Conservation (phyloP, 805 yeast genomes). For the Allodekkera sacchari region DNA sequence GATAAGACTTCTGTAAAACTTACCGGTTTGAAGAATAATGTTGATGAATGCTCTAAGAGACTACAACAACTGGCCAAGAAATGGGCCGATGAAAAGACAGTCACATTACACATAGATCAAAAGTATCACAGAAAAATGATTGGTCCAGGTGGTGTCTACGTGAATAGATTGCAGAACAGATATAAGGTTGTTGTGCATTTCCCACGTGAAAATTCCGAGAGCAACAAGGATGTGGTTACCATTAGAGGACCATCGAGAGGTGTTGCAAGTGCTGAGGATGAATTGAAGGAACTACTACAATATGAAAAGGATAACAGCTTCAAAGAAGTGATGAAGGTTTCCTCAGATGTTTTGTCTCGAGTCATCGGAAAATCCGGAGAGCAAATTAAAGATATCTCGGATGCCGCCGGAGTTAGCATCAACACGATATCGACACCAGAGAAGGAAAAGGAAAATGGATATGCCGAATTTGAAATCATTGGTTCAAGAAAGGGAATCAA, state of each 20-base stretch:
- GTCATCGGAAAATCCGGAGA: conserved; percentile 90
- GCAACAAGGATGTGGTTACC: conserved; percentile 51
- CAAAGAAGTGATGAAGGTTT: conserved; percentile 54
- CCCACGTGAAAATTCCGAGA: conserved; percentile 44
- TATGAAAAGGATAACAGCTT: conserved; percentile 85
- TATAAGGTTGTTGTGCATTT: conserved; percentile 76
- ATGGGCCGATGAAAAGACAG: conserved; percentile 75
- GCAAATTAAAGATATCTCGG: conserved; percentile 70
- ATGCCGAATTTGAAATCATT: conserved; percentile 56
- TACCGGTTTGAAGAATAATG: conserved; percentile 73
- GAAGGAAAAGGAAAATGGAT: conserved; percentile 39
- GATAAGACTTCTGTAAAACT: conserved; percentile 38
- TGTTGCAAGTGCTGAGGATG: conserved; percentile 75
- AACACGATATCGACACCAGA: conserved; percentile 33
- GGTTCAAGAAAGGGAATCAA: conserved; percentile 74
- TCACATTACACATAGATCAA: conserved; percentile 59
- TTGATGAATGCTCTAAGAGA: conserved; percentile 57
- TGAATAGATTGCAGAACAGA: conserved; percentile 78
- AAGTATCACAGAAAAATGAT: conserved; percentile 75
- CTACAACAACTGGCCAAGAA: conserved; percentile 54
- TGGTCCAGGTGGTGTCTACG: conserved; percentile 77
- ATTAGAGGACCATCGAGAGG: conserved; percentile 89
- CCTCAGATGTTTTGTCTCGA: conserved; percentile 67
- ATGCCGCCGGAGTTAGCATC: conserved; percentile 55
- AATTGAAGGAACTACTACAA: conserved; percentile 70